Evolutionary conservation across 108 stramenopile species (phyloP).

Genomic region (Seminavis robusta): DNA sequence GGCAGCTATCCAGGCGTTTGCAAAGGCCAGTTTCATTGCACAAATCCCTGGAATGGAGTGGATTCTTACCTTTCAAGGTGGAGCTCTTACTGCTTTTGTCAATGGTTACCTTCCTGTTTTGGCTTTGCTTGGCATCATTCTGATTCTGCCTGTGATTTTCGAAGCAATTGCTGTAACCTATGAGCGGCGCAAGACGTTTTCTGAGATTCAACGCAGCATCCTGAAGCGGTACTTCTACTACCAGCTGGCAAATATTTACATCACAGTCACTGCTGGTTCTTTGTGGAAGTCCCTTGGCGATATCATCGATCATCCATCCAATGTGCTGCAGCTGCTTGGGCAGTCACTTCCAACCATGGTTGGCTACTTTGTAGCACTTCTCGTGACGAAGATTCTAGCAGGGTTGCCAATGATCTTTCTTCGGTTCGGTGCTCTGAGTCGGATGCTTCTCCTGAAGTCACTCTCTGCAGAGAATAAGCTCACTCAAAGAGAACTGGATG

Average conservation of each 20-base stretch:
- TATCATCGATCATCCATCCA: constrained; percentile 71
- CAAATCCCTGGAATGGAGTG: constrained; percentile 61
- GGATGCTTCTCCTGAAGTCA: constrained; percentile 53
- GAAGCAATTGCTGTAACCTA: constrained; percentile 69
- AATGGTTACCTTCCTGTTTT: constrained; percentile 92
- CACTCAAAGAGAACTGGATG: constrained; percentile 75
- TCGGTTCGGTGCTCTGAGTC: constrained; percentile 57
- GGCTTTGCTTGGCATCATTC: constrained; percentile 67
- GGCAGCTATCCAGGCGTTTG: constrained; percentile 76
- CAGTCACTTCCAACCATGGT: constrained; percentile 74
- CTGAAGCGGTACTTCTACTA: constrained; percentile 87
- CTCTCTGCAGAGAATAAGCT: constrained; percentile 59
- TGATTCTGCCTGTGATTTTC: constrained; percentile 76
- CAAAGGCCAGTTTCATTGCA: constrained; percentile 67
- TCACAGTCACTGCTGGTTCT: constrained; percentile 86
- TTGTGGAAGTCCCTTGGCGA: constrained; percentile 66
- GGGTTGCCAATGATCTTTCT: constrained; percentile 81
- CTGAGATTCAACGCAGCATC: constrained; percentile 81
- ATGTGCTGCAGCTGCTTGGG: constrained; percentile 66
- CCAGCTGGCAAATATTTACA: constrained; percentile 85
- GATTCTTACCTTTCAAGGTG: constrained; percentile 42
- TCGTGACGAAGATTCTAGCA: constrained; percentile 86
- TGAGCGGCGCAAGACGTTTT: constrained; percentile 73
- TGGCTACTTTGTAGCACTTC: constrained; percentile 81
- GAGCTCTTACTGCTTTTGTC: constrained; percentile 60